These are phyloP conservation scores for Boletus insuetus DNA, from an alignment of 768 basidiomycete species.

Conservation along the genomic window DNA sequence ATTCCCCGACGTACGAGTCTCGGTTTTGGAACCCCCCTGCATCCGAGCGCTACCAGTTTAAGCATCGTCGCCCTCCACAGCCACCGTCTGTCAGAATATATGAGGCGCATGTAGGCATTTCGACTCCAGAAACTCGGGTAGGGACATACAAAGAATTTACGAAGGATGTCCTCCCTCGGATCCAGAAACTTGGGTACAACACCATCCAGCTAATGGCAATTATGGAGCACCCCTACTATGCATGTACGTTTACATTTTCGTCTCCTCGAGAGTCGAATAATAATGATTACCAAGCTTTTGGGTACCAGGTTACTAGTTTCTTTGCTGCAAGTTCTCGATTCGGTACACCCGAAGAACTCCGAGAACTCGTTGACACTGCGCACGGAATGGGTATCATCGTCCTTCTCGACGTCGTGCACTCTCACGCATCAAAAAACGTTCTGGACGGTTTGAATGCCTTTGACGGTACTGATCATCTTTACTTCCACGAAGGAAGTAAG, in stretches of 20 bases:
- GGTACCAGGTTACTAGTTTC: slow-evolving; percentile 97
- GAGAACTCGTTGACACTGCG: slow-evolving; percentile 92
- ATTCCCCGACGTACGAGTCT: slow-evolving; percentile 92
- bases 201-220: slow-evolving; percentile 97
- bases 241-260: slow-evolving; percentile 55
- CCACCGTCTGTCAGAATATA: slow-evolving; percentile 78
- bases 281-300: slow-evolving; percentile 65
- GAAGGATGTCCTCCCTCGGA: slow-evolving; percentile 75
- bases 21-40: slow-evolving; percentile 97
- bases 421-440: slow-evolving; percentile 97
- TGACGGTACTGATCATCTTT: slow-evolving; percentile 95
- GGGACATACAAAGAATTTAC: slow-evolving; percentile 98
- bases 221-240: slow-evolving; percentile 98
- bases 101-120: slow-evolving; percentile 98
- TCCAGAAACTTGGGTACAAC: slow-evolving; percentile 92
- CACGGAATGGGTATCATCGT: slow-evolving; percentile 92
- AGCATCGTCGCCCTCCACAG: slow-evolving; percentile 67
- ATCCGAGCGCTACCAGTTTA: slow-evolving; percentile 74
- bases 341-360: slow-evolving; percentile 93
- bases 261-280: neutral
- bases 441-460: slow-evolving; percentile 94
- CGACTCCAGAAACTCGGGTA: slow-evolving; percentile 80
- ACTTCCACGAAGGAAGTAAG: slow-evolving; percentile 92
- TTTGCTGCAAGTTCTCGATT: slow-evolving; percentile 97
- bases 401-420: slow-evolving; percentile 95